Base-by-base conservation (phyloP, 2,329 filamentous ascomycete species). In the Teratosphaeria gauchensis region DNA sequence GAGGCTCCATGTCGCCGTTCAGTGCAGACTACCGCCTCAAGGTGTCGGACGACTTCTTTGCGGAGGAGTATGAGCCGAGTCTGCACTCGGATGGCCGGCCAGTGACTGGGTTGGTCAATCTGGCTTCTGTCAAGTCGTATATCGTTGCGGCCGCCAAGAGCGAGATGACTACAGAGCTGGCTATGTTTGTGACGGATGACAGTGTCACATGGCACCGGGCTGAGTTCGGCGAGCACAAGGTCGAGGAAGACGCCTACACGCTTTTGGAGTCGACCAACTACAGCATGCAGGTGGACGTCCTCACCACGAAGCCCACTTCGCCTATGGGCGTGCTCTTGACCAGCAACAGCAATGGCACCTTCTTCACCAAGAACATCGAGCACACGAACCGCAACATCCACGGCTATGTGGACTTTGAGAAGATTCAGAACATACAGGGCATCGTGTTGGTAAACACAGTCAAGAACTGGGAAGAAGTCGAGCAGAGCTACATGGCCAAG, bases 291-390 rank as follows among this genome's bases (percentile, higher is more conserved):
- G 85, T 99, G 58, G 92, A 97, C 73, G 92, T 97, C 63, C 86
- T 92, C 82, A 90, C 87, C 1, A 80, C 80, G 11, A 64, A 61
- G 32, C 59, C 62, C 7, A 76, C 73, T 58, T 83, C 82, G 42
- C 83, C 87, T 0, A 92, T 96, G 83, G 95, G 94, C 35, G 85
- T 88, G 11, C 80, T 99, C 58, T 92, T 96, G 69, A 95, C 91
- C 5, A 97, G 92, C 71, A 99, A 99, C 72, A 97, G 92, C 33
- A 95, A 97, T 71, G 94, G 94, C 61, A 96, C 91, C 2, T 96
- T 92, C 73, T 99, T 97, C 72, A 94, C 89, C 1, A 86, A 88
- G 68, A 97, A 96, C 68, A 82, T 92, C 58, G 89, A 95, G 60
- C 88, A 96, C 72, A 96, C 92, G 35, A 97, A 99, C 73, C 88